A percentile compares a stretch with the other conserved stretches of the same genome.
Conservation (phyloP, 73 alveolate species). For the Paramecium sexaurelia region DNA sequence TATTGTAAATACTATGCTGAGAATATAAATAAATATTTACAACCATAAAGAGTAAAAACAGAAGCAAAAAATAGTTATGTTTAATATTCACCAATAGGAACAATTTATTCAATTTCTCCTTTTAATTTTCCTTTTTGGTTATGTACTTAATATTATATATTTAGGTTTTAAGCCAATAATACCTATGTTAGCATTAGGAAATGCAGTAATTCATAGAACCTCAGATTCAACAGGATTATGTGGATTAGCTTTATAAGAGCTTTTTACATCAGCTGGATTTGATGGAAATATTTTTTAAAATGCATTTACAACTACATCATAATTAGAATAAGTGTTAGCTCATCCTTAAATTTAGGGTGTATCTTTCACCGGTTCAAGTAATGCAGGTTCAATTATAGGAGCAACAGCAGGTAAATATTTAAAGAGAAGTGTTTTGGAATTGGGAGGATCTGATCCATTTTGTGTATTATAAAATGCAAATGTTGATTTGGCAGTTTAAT, state of each 20-base stretch:
- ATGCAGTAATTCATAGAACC: constrained; percentile 79
- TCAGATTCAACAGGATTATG: constrained; percentile 75
- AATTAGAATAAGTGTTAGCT: constrained; percentile 72
- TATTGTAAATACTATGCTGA: constrained; percentile 70
- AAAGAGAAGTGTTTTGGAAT: constrained; percentile 79
- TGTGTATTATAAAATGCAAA: constrained; percentile 84
- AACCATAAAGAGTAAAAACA: constrained; percentile 59
- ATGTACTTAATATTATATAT: neutral
- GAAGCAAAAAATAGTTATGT: constrained; percentile 73
- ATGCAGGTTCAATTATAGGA: constrained; percentile 84
- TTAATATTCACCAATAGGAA: constrained; percentile 79
- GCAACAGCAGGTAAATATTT: constrained; percentile 77
- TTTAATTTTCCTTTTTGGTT: constrained; percentile 91
- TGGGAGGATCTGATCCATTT: constrained; percentile 93
- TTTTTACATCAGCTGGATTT: constrained; percentile 73
- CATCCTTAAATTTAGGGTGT: constrained; percentile 82
- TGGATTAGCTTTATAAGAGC: constrained; percentile 71
- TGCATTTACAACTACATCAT: constrained; percentile 66
- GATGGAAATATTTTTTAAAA: constrained; percentile 72
- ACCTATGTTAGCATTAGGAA: constrained; percentile 79
- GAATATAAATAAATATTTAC: constrained; percentile 67
- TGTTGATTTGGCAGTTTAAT: constrained; percentile 67
- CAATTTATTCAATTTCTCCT: constrained; percentile 75
- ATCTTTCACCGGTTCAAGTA: constrained; percentile 79
- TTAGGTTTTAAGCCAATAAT: constrained; percentile 71